phyloP scores from a whole-genome alignment of 768 basidiomycete species.

The Mycena polygramma region DNA sequence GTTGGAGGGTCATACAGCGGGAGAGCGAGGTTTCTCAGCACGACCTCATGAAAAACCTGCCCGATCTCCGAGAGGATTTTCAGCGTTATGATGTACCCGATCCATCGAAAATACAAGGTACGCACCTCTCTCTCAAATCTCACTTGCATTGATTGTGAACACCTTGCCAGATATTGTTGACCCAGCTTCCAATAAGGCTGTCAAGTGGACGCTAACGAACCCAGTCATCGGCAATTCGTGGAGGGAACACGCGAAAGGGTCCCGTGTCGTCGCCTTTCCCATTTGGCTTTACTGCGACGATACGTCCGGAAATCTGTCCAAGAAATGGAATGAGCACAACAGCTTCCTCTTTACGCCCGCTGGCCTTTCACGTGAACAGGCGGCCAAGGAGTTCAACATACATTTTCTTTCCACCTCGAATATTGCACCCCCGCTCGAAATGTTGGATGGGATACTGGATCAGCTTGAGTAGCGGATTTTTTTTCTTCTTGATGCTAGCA shows the following conservation, averaged over 20 bases:
- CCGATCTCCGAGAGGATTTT: too few relatives aligned
- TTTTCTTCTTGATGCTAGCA: background rate
- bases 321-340: conserved; percentile 39
- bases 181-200: background rate
- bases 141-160: too few relatives aligned
- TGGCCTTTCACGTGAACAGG: background rate
- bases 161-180: conserved; percentile 4
- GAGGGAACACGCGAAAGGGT: conserved; percentile 11
- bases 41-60: too few relatives aligned
- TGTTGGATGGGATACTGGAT: background rate
- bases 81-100: too few relatives aligned
- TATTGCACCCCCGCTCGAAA: background rate
- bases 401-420: background rate
- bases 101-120: too few relatives aligned
- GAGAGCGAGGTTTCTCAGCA: background rate
- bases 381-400: background rate
- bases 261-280: conserved; percentile 37
- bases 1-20: too few relatives aligned
- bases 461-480: background rate
- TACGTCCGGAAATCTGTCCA: conserved; percentile 47
- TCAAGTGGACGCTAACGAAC: conserved; percentile 14
- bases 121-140: too few relatives aligned
- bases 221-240: conserved; percentile 17
- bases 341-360: background rate
- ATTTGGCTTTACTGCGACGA: conserved; percentile 47